These are phyloP conservation scores for Pythium pectinolyticum DNA, from an alignment of 352 stramenopile genomes.

Conservation along the genomic window DNA sequence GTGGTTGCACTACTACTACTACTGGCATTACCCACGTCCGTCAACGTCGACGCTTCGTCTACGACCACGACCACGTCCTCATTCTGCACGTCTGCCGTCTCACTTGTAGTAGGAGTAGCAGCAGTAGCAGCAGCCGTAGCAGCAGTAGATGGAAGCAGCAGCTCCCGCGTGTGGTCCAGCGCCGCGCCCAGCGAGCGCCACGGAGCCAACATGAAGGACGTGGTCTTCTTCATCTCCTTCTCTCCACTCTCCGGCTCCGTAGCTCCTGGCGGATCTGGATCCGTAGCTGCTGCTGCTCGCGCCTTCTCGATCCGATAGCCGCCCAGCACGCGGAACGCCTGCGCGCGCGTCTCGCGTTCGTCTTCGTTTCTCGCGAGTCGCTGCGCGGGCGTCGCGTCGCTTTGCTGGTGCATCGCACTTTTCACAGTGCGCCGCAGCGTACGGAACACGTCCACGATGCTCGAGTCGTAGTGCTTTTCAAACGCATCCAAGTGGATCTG, in stretches of 20 bases:
- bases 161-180: conserved; percentile 1
- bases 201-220: background rate
- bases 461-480: conserved; percentile 64
- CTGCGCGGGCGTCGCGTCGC: conserved; percentile 46
- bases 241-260: background rate
- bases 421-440: conserved; percentile 41
- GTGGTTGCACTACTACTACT: too few species aligned
- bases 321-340: conserved; percentile 53
- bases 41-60: background rate
- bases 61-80: conserved; percentile 13
- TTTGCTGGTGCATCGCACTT: conserved; percentile 51
- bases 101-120: too few species aligned
- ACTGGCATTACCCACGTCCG: conserved; percentile 4
- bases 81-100: background rate
- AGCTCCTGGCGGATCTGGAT: too few species aligned
- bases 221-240: conserved; percentile 7
- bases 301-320: conserved; percentile 45
- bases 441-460: conserved; percentile 57
- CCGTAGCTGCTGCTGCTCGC: background rate
- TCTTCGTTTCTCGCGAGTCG: conserved; percentile 50
- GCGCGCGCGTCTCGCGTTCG: conserved; percentile 53
- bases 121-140: too few species aligned
- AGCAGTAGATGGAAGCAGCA: background rate
- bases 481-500: conserved; percentile 54
- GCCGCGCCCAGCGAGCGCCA: background rate